These are phyloP conservation scores for Colletotrichum chlorophyti DNA, from an alignment of 2,329 filamentous ascomycete species.

Conservation along the genomic window DNA sequence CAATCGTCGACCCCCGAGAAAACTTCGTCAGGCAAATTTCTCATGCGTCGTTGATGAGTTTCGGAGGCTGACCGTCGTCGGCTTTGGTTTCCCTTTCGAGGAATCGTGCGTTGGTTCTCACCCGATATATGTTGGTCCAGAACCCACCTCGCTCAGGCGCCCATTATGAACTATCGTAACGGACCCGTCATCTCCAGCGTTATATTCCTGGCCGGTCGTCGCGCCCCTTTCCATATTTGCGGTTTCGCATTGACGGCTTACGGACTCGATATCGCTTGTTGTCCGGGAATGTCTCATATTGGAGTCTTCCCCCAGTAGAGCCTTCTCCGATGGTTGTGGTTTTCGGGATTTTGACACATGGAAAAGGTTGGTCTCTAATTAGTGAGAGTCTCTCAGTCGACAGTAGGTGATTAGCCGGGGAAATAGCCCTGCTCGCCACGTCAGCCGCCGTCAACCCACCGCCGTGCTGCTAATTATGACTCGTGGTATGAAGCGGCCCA, in stretches of 20 bases:
- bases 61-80: neutral
- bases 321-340: neutral
- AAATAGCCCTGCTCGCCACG: conserved; percentile 5
- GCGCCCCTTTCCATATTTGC: neutral
- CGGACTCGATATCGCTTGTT: conserved; percentile 8
- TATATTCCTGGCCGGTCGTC: neutral
- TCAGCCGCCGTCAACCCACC: conserved; percentile 4
- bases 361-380: neutral
- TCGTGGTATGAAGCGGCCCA: neutral
- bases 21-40: neutral
- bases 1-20: neutral
- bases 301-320: neutral
- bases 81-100: conserved; percentile 6
- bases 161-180: neutral
- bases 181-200: neutral
- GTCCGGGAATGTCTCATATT: conserved; percentile 2
- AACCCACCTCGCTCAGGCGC: conserved; percentile 9
- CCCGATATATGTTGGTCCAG: neutral
- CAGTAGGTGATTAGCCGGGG: neutral
- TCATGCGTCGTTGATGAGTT: neutral
- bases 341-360: neutral
- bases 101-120: conserved; percentile 5
- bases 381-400: neutral
- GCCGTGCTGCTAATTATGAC: neutral
- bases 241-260: conserved; percentile 5